Conservation (phyloP, 2,329 filamentous ascomycete genomes). For the Ascomycota sp. region DNA sequence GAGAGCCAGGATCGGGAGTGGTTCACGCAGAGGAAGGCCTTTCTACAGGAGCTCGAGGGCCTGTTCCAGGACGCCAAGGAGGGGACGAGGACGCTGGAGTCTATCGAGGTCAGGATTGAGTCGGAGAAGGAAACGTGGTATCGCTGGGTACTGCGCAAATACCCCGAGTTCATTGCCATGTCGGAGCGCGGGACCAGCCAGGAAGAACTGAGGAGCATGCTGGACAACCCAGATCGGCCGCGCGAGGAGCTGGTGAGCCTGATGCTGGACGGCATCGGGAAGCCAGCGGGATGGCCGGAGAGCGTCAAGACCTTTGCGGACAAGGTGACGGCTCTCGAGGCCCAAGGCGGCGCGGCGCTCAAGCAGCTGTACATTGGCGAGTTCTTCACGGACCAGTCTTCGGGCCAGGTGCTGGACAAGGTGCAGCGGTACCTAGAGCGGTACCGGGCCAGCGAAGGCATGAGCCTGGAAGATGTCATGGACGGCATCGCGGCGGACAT, state of each 20-base stretch:
- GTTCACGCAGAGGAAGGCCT: slow-evolving; percentile 27
- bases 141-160: slow-evolving; percentile 19
- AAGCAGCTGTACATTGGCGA: slow-evolving; percentile 19
- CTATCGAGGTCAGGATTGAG: slow-evolving; percentile 27
- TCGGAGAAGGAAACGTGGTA: slow-evolving; percentile 34
- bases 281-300: slow-evolving; percentile 11
- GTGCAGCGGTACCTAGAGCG: slow-evolving; percentile 20
- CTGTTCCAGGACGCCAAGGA: slow-evolving; percentile 27
- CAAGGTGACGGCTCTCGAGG: slow-evolving; percentile 12
- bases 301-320: slow-evolving; percentile 14
- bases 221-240: slow-evolving; percentile 17
- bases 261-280: slow-evolving; percentile 16
- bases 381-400: slow-evolving; percentile 19
- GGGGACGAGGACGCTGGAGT: slow-evolving; percentile 19
- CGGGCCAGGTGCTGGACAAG: slow-evolving; percentile 11
- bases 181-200: slow-evolving; percentile 10
- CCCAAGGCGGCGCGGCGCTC: slow-evolving; percentile 12
- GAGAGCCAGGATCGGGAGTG: slow-evolving; percentile 22
- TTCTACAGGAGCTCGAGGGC: slow-evolving; percentile 27
- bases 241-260: slow-evolving; percentile 16
- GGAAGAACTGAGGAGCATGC: slow-evolving; percentile 14
- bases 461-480: slow-evolving; percentile 14
- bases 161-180: slow-evolving; percentile 17
- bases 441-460: slow-evolving; percentile 8
- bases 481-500: slow-evolving; percentile 13